Evolutionary conservation across 2,329 filamentous ascomycete species (phyloP), one percentile per base, ranked within the genome.

Genomic region (Talaromyces funiculosus): DNA sequence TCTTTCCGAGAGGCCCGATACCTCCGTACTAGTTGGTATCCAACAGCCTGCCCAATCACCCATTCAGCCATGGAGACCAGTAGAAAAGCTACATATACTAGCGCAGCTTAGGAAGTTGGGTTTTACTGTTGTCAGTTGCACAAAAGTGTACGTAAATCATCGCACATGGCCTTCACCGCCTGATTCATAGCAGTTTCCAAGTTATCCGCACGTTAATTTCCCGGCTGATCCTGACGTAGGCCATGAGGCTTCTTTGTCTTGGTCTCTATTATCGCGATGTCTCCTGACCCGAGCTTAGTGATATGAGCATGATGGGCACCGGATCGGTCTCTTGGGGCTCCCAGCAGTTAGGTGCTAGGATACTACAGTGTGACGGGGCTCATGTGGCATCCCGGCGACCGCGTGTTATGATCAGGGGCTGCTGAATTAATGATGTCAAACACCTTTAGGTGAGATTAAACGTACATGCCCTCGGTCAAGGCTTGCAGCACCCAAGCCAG

Each of bases 141-240:
- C 51, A 29, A 45, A 14, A 14, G 4, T 40, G 8, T n/a, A 37
- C 26, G 51, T 35, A 12, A 40, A 22, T 29, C 37, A 38, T 54
- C 20, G 33, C 51, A 24, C 35, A 38, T 18, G 51, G 51, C 7
- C 51, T 40, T 38, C 33, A 40, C 51, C 51, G 51, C 56, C 56
- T 58, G 56, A 58, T 51, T 49, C 56, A 58, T 40, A 24, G 43
- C n/a, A 18, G 26, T 47, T 53, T 53, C 22, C 51, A 53, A 38
- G 12, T 24, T 53, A 53, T 24, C 26, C 10, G 8, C 9, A 40
- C 9, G 22, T 20, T 35, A 33, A 51, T 22, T 51, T 33, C n/a
- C 47, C 47, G 47, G 47, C 47, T 51, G 47, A 51, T 51, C 40
- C 18, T 57, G 40, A 47, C 29, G 54, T 57, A 45, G 54, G 40